Conservation (phyloP, 225 moss, liverwort and hornwort species). For the Rhytidiadelphus loreus region DNA sequence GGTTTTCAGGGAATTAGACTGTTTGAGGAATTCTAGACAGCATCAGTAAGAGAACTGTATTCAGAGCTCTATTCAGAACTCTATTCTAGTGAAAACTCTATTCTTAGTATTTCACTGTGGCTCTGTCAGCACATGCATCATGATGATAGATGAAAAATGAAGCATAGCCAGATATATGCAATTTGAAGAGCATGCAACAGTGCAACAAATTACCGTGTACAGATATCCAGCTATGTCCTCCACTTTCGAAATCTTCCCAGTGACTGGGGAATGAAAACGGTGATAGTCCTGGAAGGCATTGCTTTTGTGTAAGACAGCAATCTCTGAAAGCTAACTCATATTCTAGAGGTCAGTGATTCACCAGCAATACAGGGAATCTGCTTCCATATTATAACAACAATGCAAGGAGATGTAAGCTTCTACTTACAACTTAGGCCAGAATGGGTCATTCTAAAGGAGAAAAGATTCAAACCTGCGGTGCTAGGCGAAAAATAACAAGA, state of each 20-base stretch:
- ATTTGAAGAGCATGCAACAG: not conserved
- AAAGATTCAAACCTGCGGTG: slow-evolving; percentile 68
- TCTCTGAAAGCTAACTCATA: not conserved
- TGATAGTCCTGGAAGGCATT: slow-evolving; percentile 70
- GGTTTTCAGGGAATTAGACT: not conserved
- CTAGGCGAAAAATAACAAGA: slow-evolving; percentile 77
- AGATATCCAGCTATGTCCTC: slow-evolving; percentile 59
- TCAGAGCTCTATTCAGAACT: not conserved
- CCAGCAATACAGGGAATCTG: not conserved
- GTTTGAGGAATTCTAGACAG: not conserved
- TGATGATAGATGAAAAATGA: not conserved
- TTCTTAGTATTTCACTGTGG: not conserved
- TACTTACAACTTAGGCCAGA: not conserved
- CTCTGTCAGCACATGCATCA: not conserved
- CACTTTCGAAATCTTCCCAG: slow-evolving; percentile 53
- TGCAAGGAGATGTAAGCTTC: not conserved
- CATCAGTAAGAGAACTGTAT: not conserved
- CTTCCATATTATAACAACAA: not conserved
- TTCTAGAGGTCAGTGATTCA: not conserved
- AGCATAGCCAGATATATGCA: not conserved
- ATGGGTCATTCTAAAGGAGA: not conserved
- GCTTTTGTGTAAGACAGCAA: not conserved
- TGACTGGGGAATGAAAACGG: slow-evolving; percentile 83
- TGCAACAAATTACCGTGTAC: slow-evolving; percentile 57
- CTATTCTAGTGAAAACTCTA: not conserved